These are phyloP conservation scores for Kurtzmaniella cleridarum DNA, from an alignment of 805 yeast species.

Conservation along the genomic window DNA sequence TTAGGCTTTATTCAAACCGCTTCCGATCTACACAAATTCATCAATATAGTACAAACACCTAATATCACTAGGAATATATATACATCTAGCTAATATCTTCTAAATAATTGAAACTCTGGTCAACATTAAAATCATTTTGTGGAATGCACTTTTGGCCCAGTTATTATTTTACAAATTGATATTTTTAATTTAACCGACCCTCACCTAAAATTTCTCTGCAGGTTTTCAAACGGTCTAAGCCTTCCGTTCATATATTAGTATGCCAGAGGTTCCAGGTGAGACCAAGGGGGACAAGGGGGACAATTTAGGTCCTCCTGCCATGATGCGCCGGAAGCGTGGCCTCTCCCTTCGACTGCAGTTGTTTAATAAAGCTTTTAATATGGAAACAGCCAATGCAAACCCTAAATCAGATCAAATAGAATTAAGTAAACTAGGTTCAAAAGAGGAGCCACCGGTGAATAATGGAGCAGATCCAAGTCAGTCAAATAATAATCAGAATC, in stretches of 20 bases:
- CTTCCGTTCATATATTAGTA: neutral
- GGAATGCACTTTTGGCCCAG: no score
- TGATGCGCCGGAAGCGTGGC: conserved; percentile 50
- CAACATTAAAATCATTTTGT: no score
- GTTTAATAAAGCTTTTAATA: conserved; percentile 38
- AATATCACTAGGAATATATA: no score
- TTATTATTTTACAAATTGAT: conserved; percentile 3
- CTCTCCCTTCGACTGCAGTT: conserved; percentile 64
- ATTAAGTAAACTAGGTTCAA: neutral
- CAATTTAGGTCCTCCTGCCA: conserved; percentile 8
- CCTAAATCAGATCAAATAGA: neutral
- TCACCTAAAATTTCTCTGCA: conserved; percentile 2
- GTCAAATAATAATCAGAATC: neutral
- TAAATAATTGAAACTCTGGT: no score
- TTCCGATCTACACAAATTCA: no score
- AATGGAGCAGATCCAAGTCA: conserved; percentile 9
- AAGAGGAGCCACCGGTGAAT: conserved; percentile 7
- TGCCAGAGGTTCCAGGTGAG: no score
- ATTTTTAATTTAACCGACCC: neutral
- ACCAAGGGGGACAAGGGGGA: neutral
- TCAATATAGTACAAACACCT: no score
- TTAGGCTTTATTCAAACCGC: no score
- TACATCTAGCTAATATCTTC: no score
- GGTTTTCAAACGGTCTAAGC: conserved; percentile 3
- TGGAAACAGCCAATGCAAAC: conserved; percentile 8